A percentile compares a stretch with the other conserved stretches of the same genome.
These are phyloP conservation scores for Salix udensis DNA, from an alignment of 345 rosid genomes.

Conservation along the genomic window DNA sequence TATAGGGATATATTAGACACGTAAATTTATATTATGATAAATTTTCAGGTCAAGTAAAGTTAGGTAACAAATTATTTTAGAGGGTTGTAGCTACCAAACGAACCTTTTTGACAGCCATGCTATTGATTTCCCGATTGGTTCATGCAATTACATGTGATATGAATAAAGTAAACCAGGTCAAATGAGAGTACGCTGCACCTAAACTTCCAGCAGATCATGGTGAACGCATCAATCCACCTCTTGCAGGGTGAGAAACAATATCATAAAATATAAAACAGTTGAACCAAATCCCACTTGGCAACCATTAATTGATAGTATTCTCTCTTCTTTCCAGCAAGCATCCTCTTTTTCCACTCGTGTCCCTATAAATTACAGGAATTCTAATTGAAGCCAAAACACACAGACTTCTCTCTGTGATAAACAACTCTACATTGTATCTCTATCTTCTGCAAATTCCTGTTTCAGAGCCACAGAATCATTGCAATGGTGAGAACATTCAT, in stretches of 20 bases:
- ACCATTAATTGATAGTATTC: neutral
- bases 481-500: conserved; percentile 16
- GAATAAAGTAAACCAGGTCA: neutral
- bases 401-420: neutral
- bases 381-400: neutral
- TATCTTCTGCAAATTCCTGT: neutral
- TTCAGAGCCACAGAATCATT: neutral
- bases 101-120: too few relatives aligned
- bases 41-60: too few relatives aligned
- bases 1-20: too few relatives aligned
- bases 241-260: neutral
- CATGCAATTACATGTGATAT: neutral
- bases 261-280: neutral
- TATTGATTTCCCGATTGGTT: neutral
- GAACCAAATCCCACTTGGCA: conserved; percentile 11
- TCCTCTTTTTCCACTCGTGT: neutral
- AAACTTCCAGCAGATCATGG: neutral
- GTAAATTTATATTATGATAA: too few relatives aligned
- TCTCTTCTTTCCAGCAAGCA: neutral
- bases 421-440: neutral
- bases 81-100: too few relatives aligned
- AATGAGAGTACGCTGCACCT: neutral
- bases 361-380: neutral
- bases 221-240: neutral
- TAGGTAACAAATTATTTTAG: too few relatives aligned